These are phyloP conservation scores for Penicillium mononematosum DNA, from an alignment of 495 filamentous ascomycete species.

Conservation along the genomic window DNA sequence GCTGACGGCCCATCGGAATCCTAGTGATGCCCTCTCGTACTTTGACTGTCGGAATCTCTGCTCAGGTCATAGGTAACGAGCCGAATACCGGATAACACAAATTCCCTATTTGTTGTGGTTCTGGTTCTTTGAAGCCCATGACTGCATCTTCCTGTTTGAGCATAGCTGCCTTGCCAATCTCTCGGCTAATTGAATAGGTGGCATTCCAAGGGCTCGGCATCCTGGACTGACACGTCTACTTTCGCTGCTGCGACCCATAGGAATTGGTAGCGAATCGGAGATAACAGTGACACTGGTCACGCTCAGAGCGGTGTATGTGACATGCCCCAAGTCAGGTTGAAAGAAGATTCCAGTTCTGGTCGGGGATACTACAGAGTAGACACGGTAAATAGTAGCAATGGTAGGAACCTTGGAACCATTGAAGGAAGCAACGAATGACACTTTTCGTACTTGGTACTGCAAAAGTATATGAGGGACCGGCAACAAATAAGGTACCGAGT, in stretches of 20 bases:
- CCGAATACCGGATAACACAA: not conserved
- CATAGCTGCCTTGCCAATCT: conserved; percentile 18
- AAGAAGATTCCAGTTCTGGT: not conserved
- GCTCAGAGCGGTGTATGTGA: too few species aligned
- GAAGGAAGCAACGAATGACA: not conserved
- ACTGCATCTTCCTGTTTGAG: conserved; percentile 13
- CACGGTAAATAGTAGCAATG: not conserved
- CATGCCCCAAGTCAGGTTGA: not conserved
- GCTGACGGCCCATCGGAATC: not conserved
- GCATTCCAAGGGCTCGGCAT: conserved; percentile 23
- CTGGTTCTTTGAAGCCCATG: conserved; percentile 19
- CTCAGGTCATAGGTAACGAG: not conserved
- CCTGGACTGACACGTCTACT: conserved; percentile 14
- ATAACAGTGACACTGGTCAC: not conserved
- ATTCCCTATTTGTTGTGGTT: not conserved
- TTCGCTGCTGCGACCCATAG: not conserved
- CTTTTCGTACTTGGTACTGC: not conserved
- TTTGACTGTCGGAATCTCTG: not conserved
- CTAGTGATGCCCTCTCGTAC: not conserved
- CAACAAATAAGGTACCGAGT: conserved; percentile 1
- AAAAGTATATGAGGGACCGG: not conserved
- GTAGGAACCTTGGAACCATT: not conserved
- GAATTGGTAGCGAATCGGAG: not conserved
- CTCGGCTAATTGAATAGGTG: conserved; percentile 7
- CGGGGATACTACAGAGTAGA: too few species aligned